Conservation (phyloP, 1,139 yeast species). For the Saccharomyces hybrid region DNA sequence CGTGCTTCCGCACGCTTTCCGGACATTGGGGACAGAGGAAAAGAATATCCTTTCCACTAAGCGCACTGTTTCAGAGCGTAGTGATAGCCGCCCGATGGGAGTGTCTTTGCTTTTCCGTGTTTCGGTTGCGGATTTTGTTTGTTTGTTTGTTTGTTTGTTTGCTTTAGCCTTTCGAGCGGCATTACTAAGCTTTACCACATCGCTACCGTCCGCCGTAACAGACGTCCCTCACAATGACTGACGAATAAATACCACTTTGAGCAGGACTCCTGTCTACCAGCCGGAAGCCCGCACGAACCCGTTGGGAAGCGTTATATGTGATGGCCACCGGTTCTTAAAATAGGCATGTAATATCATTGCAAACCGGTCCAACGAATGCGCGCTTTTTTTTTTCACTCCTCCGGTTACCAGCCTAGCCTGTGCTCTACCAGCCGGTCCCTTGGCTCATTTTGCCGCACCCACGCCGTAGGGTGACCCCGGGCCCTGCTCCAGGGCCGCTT, state of each 20-base stretch:
- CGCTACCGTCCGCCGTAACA: too few species aligned
- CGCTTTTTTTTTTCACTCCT: background rate
- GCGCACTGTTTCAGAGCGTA: too few species aligned
- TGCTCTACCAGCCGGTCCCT: background rate
- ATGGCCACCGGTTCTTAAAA: background rate
- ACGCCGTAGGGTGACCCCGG: background rate
- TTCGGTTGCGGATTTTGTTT: background rate
- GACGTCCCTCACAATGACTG: too few species aligned
- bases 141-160: background rate
- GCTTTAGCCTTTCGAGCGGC: background rate
- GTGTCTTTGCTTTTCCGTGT: background rate
- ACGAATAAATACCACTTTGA: too few species aligned
- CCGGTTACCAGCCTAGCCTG: background rate
- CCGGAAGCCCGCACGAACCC: background rate
- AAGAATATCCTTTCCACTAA: too few species aligned
- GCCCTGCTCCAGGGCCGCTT: background rate
- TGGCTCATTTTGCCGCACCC: background rate
- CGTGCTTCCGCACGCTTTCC: too few species aligned
- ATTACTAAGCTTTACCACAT: too few species aligned
- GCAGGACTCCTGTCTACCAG: background rate
- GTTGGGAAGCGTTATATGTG: background rate
- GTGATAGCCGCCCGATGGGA: background rate
- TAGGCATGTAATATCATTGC: background rate
- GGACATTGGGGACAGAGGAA: too few species aligned
- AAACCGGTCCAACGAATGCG: background rate